Conservation (phyloP, 225 moss, liverwort and hornwort species). For the Antitrichia curtipendula region DNA sequence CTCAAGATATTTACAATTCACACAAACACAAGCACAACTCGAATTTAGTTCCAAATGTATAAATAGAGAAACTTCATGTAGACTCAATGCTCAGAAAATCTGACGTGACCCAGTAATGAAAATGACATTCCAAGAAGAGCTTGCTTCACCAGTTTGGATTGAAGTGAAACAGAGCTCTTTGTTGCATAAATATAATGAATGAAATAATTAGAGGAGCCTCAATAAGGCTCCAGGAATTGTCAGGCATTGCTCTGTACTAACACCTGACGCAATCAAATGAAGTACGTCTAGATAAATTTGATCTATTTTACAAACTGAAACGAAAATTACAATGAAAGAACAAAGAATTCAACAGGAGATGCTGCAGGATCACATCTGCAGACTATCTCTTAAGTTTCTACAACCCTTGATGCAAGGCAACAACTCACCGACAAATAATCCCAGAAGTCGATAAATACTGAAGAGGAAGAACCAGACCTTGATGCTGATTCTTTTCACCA, state of each 20-base stretch:
- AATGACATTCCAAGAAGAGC: not conserved
- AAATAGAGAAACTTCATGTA: not conserved
- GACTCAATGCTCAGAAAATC: not conserved
- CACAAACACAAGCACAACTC: not conserved
- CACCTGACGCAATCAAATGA: not conserved
- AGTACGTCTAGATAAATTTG: not conserved
- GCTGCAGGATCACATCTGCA: not conserved
- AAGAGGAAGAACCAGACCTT: not conserved
- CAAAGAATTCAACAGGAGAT: not conserved
- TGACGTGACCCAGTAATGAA: not conserved
- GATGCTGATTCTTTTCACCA: not conserved
- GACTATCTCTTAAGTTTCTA: not conserved
- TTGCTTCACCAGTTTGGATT: not conserved
- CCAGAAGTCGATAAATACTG: not conserved
- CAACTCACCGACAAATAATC: not conserved
- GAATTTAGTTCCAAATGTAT: not conserved
- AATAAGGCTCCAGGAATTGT: not conserved
- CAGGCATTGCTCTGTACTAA: conserved; percentile 1
- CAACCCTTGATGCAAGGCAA: not conserved
- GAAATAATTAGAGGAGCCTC: not conserved
- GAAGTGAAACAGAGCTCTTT: not conserved
- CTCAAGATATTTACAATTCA: not conserved
- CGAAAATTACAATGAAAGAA: not conserved
- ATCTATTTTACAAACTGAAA: not conserved
- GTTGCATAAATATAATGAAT: not conserved